phyloP scores from a whole-genome alignment of 2,329 filamentous ascomycete species.

The Pseudocercospora vitis region DNA sequence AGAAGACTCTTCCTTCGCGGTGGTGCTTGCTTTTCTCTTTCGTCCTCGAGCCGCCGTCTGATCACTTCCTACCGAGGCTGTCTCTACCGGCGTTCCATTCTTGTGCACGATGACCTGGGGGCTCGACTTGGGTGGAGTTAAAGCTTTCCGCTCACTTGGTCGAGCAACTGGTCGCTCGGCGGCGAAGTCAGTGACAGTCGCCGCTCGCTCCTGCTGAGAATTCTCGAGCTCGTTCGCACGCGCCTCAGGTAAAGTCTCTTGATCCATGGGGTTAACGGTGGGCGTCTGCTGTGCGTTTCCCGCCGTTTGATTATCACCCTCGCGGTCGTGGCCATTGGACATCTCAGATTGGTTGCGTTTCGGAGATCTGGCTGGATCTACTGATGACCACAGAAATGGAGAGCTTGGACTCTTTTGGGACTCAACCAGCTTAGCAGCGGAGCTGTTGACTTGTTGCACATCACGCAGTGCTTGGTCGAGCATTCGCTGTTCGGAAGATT shows the following conservation, averaged over 20 bases:
- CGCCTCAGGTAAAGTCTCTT: too few species aligned
- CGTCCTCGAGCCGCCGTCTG: constrained; percentile 21
- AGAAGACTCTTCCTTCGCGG: constrained; percentile 11
- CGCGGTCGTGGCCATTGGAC: background rate
- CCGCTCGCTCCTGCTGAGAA: too few species aligned
- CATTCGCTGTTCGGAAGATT: constrained; percentile 43
- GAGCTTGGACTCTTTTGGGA: constrained; percentile 25
- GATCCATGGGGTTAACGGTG: too few species aligned
- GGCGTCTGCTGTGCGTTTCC: too few species aligned
- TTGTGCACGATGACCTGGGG: constrained; percentile 21
- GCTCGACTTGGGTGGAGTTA: constrained; percentile 21
- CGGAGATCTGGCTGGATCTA: constrained; percentile 13
- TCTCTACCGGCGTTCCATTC: constrained; percentile 19
- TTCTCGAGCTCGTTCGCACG: too few species aligned
- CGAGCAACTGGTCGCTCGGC: too few species aligned
- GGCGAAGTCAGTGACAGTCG: too few species aligned
- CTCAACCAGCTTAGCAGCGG: constrained; percentile 3
- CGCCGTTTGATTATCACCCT: background rate
- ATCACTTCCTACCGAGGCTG: constrained; percentile 1
- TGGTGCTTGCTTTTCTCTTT: constrained; percentile 24
- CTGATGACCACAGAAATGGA: constrained; percentile 31
- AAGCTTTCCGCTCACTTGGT: background rate
- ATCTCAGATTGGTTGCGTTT: constrained; percentile 5
- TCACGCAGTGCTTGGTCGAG: constrained; percentile 37
- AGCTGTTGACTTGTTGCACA: background rate